These are phyloP conservation scores for Aristolochia californica DNA, from an alignment of 164 flowering plant species.

Conservation along the genomic window DNA sequence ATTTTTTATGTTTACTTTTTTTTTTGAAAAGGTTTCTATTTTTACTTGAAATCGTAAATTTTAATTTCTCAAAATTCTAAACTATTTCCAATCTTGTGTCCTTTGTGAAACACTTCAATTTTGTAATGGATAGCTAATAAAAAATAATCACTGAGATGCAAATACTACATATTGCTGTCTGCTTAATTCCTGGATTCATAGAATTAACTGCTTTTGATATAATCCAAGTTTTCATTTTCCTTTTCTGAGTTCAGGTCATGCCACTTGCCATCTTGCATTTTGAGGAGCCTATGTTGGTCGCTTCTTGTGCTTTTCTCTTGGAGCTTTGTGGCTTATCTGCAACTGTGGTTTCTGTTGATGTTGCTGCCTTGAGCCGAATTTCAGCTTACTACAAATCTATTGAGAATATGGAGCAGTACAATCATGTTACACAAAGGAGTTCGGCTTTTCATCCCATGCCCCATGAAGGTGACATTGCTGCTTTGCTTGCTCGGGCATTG, in stretches of 20 bases:
- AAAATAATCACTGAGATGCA: too few relatives aligned
- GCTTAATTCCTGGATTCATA: too few relatives aligned
- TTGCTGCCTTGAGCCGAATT: constrained; percentile 79
- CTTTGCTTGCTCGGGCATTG: constrained; percentile 78
- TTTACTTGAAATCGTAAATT: too few relatives aligned
- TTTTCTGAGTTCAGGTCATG: constrained; percentile 45
- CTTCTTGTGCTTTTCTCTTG: constrained; percentile 79
- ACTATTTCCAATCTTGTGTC: too few relatives aligned
- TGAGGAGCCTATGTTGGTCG: constrained; percentile 68
- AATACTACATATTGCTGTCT: too few relatives aligned
- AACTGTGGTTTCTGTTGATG: constrained; percentile 59
- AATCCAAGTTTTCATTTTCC: not conserved
- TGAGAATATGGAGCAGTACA: constrained; percentile 24
- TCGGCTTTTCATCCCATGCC: constrained; percentile 42
- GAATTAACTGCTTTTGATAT: too few relatives aligned
- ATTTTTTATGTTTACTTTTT: too few relatives aligned
- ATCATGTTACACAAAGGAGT: constrained; percentile 38
- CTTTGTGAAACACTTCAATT: too few relatives aligned
- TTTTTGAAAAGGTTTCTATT: too few relatives aligned
- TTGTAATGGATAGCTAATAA: too few relatives aligned
- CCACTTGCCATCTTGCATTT: constrained; percentile 82
- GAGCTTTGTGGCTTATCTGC: constrained; percentile 97
- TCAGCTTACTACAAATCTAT: constrained; percentile 54
- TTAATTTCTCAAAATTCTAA: too few relatives aligned
- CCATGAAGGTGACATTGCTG: constrained; percentile 46